Percentiles rank a stretch among this genome's conserved stretches.
Evolutionary conservation across 495 filamentous ascomycete species (phyloP).

Genomic region (Neurospora sp.): DNA sequence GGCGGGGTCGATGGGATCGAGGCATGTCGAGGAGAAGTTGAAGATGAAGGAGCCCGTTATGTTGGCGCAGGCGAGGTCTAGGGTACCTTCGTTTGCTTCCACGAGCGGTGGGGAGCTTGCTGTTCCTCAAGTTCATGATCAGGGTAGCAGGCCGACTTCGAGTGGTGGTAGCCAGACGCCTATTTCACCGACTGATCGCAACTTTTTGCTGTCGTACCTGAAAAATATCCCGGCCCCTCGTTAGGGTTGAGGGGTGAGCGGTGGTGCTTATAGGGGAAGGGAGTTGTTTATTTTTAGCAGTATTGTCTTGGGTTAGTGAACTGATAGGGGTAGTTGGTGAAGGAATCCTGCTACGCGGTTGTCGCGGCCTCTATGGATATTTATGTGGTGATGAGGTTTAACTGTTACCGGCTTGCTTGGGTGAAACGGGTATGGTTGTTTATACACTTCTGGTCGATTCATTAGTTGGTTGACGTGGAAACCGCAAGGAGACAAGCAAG

Average conservation of each 20-base stretch:
- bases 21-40: conserved; percentile 35
- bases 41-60: conserved; percentile 23
- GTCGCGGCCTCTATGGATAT: neutral
- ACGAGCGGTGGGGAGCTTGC: conserved; percentile 7
- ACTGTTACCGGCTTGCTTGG: neutral
- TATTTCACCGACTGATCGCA: conserved; percentile 59
- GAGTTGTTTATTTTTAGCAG: conserved; percentile 1
- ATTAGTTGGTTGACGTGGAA: neutral
- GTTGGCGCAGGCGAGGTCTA: conserved; percentile 28
- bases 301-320: neutral
- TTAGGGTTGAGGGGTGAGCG: neutral
- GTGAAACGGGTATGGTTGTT: neutral
- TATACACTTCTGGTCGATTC: neutral
- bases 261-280: neutral
- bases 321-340: neutral
- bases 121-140: conserved; percentile 4
- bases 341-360: neutral
- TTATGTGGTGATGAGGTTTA: neutral
- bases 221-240: conserved; percentile 22
- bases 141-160: conserved; percentile 21
- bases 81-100: conserved; percentile 30
- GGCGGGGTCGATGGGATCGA: conserved; percentile 21
- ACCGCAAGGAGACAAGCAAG: neutral
- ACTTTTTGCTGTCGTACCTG: conserved; percentile 75
- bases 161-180: conserved; percentile 40